Base-by-base conservation (phyloP, 495 filamentous ascomycete genomes). In the Trichocladium antarcticum region DNA sequence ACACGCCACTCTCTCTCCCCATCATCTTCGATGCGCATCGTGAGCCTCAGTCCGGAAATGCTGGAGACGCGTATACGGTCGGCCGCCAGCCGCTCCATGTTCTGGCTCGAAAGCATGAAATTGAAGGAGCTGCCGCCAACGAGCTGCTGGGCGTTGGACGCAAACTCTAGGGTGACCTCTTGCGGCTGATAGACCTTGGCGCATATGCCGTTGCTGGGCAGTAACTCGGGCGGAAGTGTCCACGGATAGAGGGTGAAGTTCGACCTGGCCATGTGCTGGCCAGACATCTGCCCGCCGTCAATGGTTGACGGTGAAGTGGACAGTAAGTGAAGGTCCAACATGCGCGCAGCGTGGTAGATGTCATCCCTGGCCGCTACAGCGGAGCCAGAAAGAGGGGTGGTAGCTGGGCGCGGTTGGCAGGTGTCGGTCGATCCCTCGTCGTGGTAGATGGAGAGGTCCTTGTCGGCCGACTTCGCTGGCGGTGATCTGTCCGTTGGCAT, bases 321-420 rank as follows among this genome's bases (percentile, higher is more conserved):
- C 50, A 88, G 78, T 21, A 82, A 70, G 60, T 96, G 84, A 36
- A 96, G 70, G 3, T 88, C 80, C 20, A 88, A 83, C 47, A 98
- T 74, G 46, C 81, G 84, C 10, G 92, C 86, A 4, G 93, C 90
- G 59, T 95, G 89, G 58, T 92, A 98, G 12, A 95, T 70, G 58
- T 97, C 88, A n/a, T 75, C 66, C 42, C 93, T 79, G 3, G 87
- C 83, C 28, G 89, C 89, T 16, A 83, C 89, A 7, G 79, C 74
- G 19, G 90, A 95, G 15, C 85, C 72, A 6, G 77, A 82, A 22
- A 93, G 74, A 1, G 81, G 78, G 15, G 78, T 61, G 7, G 69
- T 64, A 9, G 65, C 43, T 19, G 80, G 80, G 12, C 79, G 74
- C 5, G 72, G 60, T 50, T 80, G 82, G 58, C 87, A 95, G 15